These are phyloP conservation scores for Solanum aculeatissimum DNA, from an alignment of 305 asterid species.

Conservation along the genomic window DNA sequence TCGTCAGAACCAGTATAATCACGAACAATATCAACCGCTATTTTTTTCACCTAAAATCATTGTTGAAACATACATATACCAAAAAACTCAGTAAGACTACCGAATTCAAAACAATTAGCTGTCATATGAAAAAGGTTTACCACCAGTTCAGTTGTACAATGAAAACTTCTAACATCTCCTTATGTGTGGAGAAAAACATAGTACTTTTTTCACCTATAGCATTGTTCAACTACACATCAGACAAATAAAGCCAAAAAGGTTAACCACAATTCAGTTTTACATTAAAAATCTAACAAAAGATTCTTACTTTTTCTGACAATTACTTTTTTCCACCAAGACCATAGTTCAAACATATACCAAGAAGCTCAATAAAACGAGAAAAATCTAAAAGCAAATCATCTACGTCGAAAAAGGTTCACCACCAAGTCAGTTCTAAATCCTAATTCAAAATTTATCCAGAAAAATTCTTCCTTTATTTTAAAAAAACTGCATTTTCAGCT, in stretches of 20 bases:
- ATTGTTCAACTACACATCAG: neutral
- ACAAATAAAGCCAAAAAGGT: neutral
- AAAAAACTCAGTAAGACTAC: neutral
- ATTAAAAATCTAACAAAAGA: neutral
- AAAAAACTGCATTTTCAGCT: neutral
- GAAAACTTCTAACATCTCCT: neutral
- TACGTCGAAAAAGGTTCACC: neutral
- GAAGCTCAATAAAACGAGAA: neutral
- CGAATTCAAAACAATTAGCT: neutral
- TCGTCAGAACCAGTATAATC: slow-evolving; percentile 94
- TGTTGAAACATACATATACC: neutral
- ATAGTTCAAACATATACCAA: neutral
- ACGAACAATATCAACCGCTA: slow-evolving; percentile 72
- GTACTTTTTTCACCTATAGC: neutral
- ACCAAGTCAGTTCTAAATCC: neutral
- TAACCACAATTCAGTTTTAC: neutral
- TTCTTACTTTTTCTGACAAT: neutral
- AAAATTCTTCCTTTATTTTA: neutral
- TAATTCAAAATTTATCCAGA: neutral
- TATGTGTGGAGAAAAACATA: neutral
- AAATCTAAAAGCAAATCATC: neutral
- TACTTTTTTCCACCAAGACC: neutral
- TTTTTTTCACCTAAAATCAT: slow-evolving; percentile 49
- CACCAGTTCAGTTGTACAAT: neutral
- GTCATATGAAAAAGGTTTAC: neutral